Conservation (phyloP, 345 rosid genomes). For the Syzygium aromaticum region DNA sequence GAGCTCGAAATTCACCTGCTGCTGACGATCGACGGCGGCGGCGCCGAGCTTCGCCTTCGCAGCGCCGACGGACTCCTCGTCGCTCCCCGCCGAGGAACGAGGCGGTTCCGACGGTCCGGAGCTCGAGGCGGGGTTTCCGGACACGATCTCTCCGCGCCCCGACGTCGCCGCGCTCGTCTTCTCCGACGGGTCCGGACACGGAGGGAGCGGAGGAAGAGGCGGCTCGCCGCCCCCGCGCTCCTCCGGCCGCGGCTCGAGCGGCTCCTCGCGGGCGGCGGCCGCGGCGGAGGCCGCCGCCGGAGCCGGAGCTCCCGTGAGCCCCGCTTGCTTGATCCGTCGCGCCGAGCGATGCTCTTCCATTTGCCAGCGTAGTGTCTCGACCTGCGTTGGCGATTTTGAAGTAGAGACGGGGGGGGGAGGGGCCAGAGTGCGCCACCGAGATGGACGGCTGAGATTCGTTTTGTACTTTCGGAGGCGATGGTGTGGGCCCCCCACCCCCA, state of each 20-base stretch:
- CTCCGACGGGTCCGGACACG: neutral
- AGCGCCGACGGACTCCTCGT: neutral
- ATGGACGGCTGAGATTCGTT: neutral
- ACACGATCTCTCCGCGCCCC: neutral
- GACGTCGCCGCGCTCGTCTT: neutral
- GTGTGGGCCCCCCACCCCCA: neutral
- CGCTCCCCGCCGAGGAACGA: neutral
- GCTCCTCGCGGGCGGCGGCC: neutral
- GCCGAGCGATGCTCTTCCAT: neutral
- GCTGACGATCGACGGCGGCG: neutral
- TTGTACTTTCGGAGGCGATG: neutral
- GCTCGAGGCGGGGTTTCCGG: neutral
- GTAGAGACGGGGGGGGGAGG: neutral
- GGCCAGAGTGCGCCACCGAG: neutral
- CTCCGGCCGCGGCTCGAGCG: neutral
- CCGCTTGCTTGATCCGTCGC: neutral
- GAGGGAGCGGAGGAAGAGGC: neutral
- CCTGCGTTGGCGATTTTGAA: neutral
- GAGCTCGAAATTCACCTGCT: neutral
- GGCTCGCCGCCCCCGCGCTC: neutral
- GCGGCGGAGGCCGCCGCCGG: too few relatives aligned
- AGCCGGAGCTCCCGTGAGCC: neutral
- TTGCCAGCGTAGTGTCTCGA: too few relatives aligned
- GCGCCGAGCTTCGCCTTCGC: neutral
- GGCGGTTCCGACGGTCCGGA: neutral